Percentiles rank a stretch among this genome's conserved stretches.
These are phyloP conservation scores for Macrophomina pseudophaseolina DNA, from an alignment of 2,329 filamentous ascomycete species.

Conservation along the genomic window DNA sequence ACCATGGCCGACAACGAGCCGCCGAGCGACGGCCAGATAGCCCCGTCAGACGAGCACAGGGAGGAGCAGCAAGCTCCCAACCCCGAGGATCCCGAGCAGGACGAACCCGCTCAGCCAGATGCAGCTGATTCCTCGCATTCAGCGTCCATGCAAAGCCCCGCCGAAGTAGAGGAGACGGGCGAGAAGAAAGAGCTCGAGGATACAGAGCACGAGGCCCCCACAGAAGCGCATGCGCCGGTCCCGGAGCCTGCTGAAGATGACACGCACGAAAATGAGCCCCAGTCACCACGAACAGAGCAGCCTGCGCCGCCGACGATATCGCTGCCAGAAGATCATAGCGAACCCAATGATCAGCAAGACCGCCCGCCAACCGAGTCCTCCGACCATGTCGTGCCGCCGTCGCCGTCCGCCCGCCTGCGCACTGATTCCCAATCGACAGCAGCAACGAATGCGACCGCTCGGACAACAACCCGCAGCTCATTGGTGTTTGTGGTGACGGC, in stretches of 20 bases:
- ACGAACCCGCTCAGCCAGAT: neutral
- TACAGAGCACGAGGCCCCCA: conserved; percentile 14
- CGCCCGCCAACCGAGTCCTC: conserved; percentile 17
- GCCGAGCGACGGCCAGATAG: conserved; percentile 9
- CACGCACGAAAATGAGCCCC: conserved; percentile 30
- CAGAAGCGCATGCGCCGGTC: conserved; percentile 29
- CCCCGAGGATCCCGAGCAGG: conserved; percentile 10
- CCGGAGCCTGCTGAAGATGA: conserved; percentile 27
- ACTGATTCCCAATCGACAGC: conserved; percentile 68
- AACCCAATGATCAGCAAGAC: neutral
- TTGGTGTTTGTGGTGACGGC: conserved; percentile 95
- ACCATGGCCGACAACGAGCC: conserved; percentile 42
- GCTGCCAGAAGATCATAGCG: conserved; percentile 9
- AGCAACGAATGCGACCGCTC: conserved; percentile 55
- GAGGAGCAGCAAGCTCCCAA: conserved; percentile 17
- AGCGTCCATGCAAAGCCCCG: neutral
- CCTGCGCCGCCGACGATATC: conserved; percentile 19
- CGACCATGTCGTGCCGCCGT: conserved; percentile 16
- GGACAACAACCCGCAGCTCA: conserved; percentile 78
- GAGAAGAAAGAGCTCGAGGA: conserved; percentile 1
- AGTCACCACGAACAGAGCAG: conserved; percentile 9
- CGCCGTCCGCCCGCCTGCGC: conserved; percentile 37
- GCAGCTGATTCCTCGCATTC: neutral
- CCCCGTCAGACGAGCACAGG: conserved; percentile 21
- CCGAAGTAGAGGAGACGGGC: neutral